These are phyloP conservation scores for Tanozyma kutaoensis DNA, from an alignment of 805 yeast genomes.

Conservation along the genomic window DNA sequence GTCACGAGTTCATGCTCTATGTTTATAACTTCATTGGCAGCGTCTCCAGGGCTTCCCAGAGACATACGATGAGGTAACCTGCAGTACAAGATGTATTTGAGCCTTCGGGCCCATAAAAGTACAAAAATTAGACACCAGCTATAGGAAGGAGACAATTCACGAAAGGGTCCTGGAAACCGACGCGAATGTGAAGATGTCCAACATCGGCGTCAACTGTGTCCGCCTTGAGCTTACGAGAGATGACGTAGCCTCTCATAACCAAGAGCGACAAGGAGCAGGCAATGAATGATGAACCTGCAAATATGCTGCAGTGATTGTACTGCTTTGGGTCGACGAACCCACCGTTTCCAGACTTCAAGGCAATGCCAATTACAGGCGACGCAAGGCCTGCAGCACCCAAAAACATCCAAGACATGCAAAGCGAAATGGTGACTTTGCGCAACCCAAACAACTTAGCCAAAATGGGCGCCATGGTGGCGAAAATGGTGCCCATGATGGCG, in stretches of 20 bases:
- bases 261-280: constrained; percentile 29
- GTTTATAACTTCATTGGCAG: too few relatives aligned
- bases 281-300: constrained; percentile 43
- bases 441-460: constrained; percentile 42
- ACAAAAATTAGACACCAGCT: too few relatives aligned
- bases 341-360: constrained; percentile 13
- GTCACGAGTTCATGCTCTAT: too few relatives aligned
- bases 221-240: constrained; percentile 29
- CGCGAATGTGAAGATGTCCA: constrained; percentile 7
- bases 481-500: constrained; percentile 45
- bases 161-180: constrained; percentile 5
- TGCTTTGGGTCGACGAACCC: constrained; percentile 25
- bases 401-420: constrained; percentile 40
- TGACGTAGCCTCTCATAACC: constrained; percentile 40
- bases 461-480: constrained; percentile 41
- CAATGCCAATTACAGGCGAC: constrained; percentile 49
- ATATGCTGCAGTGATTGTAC: constrained; percentile 40
- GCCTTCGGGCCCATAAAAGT: too few relatives aligned
- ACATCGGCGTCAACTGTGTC: constrained; percentile 3
- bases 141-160: too few relatives aligned
- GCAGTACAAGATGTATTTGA: too few relatives aligned
- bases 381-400: constrained; percentile 37
- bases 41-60: too few relatives aligned
- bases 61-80: too few relatives aligned
- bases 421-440: constrained; percentile 31